These are phyloP conservation scores for Jamesozyma gamospora DNA, from an alignment of 805 yeast species.

Conservation along the genomic window DNA sequence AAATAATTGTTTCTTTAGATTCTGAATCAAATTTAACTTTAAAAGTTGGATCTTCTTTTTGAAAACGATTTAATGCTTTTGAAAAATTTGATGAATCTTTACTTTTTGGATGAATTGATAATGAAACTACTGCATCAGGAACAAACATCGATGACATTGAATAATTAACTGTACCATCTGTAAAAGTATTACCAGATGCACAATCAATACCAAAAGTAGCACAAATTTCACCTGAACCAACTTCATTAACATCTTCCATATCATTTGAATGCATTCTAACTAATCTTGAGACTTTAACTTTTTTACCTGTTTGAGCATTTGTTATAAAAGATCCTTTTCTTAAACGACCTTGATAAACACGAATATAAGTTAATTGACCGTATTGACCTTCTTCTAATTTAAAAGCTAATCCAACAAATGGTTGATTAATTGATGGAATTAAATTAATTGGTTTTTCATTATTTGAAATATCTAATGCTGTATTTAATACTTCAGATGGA, in stretches of 20 bases:
- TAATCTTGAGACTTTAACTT: constrained; percentile 82
- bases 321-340: constrained; percentile 83
- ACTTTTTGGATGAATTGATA: constrained; percentile 79
- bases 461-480: constrained; percentile 67
- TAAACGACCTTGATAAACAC: constrained; percentile 93
- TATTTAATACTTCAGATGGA: constrained; percentile 87
- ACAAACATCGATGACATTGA: constrained; percentile 98
- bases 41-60: constrained; percentile 98
- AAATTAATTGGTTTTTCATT: constrained; percentile 62
- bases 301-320: constrained; percentile 87
- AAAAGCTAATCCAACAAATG: constrained; percentile 96
- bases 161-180: constrained; percentile 68
- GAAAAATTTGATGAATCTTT: constrained; percentile 81
- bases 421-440: constrained; percentile 60
- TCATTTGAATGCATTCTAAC: constrained; percentile 98
- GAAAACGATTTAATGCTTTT: constrained; percentile 94
- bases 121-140: constrained; percentile 96
- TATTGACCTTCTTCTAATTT: constrained; percentile 96
- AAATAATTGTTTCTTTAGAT: constrained; percentile 74
- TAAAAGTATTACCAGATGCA: constrained; percentile 96
- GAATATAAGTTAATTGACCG: constrained; percentile 93
- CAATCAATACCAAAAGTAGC: constrained; percentile 99
- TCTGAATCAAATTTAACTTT: constrained; percentile 89
- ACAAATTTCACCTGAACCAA: constrained; percentile 97
- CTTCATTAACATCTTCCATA: constrained; percentile 95